phyloP scores from a whole-genome alignment of 306 rosid species.

The Carpinus fangiana region DNA sequence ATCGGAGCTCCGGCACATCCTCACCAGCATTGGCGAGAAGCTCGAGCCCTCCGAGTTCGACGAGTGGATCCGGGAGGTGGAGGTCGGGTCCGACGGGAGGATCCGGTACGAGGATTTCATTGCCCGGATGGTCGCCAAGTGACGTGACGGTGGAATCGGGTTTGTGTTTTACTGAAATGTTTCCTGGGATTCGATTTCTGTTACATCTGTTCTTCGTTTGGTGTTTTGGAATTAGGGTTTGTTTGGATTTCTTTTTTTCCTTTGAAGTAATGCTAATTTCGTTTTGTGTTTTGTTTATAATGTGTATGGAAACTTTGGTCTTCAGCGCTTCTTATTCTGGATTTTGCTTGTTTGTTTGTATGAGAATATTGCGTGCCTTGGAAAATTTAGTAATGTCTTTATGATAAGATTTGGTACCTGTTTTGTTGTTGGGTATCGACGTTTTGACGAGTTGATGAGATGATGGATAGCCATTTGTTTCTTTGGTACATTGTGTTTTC shows the following conservation, averaged over 20 bases:
- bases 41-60: constrained; percentile 93
- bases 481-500: neutral
- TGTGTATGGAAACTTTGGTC: constrained; percentile 30
- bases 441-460: neutral
- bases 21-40: constrained; percentile 96
- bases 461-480: neutral
- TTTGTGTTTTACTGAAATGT: constrained; percentile 25
- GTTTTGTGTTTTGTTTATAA: constrained; percentile 21
- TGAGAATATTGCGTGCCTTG: constrained; percentile 3
- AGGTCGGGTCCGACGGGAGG: constrained; percentile 84
- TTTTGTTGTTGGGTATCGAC: neutral
- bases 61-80: constrained; percentile 98
- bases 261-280: constrained; percentile 33
- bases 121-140: constrained; percentile 96
- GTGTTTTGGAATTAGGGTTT: constrained; percentile 29
- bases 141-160: constrained; percentile 28
- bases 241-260: constrained; percentile 32
- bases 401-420: neutral
- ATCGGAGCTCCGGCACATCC: constrained; percentile 88
- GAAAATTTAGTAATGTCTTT: neutral
- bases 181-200: constrained; percentile 31
- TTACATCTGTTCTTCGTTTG: constrained; percentile 15
- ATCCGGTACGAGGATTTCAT: constrained; percentile 98
- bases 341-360: neutral
- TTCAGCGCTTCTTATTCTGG: constrained; percentile 14